Evolutionary conservation across 2,329 filamentous ascomycete genomes (phyloP).

Genomic region (Claviceps sp.): DNA sequence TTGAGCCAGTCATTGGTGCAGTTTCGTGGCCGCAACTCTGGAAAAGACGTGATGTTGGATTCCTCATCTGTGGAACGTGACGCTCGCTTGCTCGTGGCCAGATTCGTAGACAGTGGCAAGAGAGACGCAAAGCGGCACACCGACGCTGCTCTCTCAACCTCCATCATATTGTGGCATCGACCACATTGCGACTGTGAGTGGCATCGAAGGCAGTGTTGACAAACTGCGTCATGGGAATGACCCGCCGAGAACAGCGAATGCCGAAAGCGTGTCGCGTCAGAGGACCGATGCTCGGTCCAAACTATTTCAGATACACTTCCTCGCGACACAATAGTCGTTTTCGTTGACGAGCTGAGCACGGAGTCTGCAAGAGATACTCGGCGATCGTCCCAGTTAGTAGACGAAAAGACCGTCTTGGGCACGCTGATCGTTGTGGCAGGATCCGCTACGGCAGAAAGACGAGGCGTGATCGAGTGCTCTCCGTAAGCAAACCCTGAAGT

Average conservation of each 20-base stretch:
- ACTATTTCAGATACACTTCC: conserved; percentile 18
- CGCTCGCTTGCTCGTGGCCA: neutral
- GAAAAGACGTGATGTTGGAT: conserved; percentile 22
- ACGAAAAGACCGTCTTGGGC: conserved; percentile 18
- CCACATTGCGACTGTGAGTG: neutral
- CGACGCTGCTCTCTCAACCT: neutral
- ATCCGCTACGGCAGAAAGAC: conserved; percentile 13
- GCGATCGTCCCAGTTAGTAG: conserved; percentile 1
- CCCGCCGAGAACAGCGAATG: neutral
- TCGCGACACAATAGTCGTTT: conserved; percentile 17
- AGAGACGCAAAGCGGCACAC: neutral
- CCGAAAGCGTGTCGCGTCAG: neutral
- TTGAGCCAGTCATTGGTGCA: conserved; percentile 21
- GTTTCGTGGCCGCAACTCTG: conserved; percentile 17
- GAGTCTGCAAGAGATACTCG: neutral
- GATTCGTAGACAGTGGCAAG: neutral
- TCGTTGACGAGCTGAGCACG: conserved; percentile 7
- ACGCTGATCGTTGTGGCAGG: conserved; percentile 22
- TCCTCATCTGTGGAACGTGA: conserved; percentile 8
- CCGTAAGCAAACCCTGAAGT: conserved; percentile 11
- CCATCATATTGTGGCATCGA: neutral
- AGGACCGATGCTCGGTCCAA: conserved; percentile 12
- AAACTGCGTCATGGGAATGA: neutral
- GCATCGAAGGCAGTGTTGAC: neutral
- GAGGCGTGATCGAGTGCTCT: conserved; percentile 13